These are phyloP conservation scores for Solanum sparsipilum DNA, from an alignment of 257 asterid species.

Conservation along the genomic window DNA sequence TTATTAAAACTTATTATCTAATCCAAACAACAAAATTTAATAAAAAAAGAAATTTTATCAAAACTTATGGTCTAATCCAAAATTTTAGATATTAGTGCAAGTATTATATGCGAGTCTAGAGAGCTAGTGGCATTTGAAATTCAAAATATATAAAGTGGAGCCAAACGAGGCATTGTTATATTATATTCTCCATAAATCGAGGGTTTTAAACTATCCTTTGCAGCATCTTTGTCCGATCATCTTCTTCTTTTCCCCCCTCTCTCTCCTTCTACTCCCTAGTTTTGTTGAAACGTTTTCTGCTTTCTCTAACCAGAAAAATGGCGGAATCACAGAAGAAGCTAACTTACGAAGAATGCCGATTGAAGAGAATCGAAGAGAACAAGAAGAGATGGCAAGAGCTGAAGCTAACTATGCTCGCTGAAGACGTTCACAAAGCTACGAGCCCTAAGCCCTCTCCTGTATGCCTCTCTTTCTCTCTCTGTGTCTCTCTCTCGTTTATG, in stretches of 20 bases:
- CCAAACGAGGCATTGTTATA: background rate
- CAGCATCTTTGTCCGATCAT: background rate
- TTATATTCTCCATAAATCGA: background rate
- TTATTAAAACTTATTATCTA: too few species aligned
- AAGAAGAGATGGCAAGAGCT: slow-evolving; percentile 63
- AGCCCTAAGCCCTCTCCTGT: slow-evolving; percentile 51
- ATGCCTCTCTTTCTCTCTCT: background rate
- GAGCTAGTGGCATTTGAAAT: background rate
- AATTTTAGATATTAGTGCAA: too few species aligned
- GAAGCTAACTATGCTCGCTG: slow-evolving; percentile 49
- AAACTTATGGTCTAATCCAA: too few species aligned
- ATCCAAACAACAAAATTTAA: too few species aligned
- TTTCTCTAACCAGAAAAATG: slow-evolving; percentile 20
- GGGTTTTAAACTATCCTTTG: background rate
- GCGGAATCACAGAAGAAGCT: slow-evolving; percentile 27
- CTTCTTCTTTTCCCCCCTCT: background rate
- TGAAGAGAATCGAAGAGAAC: slow-evolving; percentile 58
- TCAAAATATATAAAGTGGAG: slow-evolving; percentile 1
- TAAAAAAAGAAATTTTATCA: too few species aligned
- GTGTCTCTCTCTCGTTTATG: background rate
- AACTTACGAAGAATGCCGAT: slow-evolving; percentile 43
- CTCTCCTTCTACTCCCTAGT: background rate
- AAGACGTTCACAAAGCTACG: slow-evolving; percentile 24
- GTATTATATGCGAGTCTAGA: background rate
- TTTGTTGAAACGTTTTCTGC: background rate